Evolutionary conservation across 768 basidiomycete species (phyloP), one percentile per base, ranked within the genome.

Genomic region (Rickenella mellea): DNA sequence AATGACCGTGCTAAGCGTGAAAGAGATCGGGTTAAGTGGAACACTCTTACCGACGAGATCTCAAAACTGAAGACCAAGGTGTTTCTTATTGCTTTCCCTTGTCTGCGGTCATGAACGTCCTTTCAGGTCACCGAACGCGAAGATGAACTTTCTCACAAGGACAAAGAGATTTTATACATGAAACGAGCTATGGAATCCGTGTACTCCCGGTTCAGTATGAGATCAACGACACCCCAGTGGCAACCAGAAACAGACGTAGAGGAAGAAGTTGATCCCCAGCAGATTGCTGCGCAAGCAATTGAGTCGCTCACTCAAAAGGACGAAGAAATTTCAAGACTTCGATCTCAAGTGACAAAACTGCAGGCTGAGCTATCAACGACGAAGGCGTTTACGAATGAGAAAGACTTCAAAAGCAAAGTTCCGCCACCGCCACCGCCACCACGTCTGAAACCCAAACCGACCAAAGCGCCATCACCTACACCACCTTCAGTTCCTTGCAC

Each of bases 141-240:
- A 32, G 59, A 52, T 4, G 50, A 59, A 2, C 33, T 76, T 2
- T 59, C 58, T 4, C 60, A 65, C 41, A 83, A 80, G 53, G 76
- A 83, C 48, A 90, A 88, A 54, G 84, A 91, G 43, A 69, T 83
- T 26, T 49, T 71, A 0, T 86, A 82, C 51, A 70, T 92, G 28
- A 88, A 89, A 54, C 80, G 83, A 11, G 84, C 88, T n/a, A 66
- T 96, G 27, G 87, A 91, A 58, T 83, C 85, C 6, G 83, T 93
- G 4, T 88, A 88, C 58, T 80, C 80, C 9, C 73, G 84, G n/a
- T 83, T 92, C 56, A 68, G 72, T 5, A 66, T 73, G 5, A n/a
- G n/a, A n/a, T n/a, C n/a, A n/a, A n/a, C n/a, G n/a, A n/a, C n/a
- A n/a, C n/a, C n/a, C n/a, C n/a, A n/a, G n/a, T n/a, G n/a, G n/a